phyloP scores from a whole-genome alignment of 2,329 filamentous ascomycete genomes.

The Ophiocordyceps camponoti-saundersi region DNA sequence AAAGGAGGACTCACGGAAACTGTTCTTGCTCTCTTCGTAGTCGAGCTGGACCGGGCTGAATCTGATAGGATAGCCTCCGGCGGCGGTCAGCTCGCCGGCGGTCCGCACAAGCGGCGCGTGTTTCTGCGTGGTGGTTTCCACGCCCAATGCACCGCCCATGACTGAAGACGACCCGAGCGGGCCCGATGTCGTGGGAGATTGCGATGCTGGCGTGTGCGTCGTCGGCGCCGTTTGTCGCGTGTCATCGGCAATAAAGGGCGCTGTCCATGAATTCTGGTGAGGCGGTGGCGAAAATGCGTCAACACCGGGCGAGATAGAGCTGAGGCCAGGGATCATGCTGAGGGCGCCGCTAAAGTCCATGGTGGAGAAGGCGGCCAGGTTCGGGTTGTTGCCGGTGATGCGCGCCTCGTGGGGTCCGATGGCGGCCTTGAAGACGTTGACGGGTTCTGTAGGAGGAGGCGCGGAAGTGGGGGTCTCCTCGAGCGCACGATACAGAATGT shows the following conservation, averaged over 20 bases:
- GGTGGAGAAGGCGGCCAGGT: slow-evolving; percentile 23
- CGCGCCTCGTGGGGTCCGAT: slow-evolving; percentile 27
- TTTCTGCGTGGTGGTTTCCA: slow-evolving; percentile 2
- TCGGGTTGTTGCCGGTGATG: slow-evolving; percentile 21
- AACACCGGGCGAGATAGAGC: slow-evolving; percentile 8
- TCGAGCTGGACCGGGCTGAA: slow-evolving; percentile 31
- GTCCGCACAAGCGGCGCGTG: background rate
- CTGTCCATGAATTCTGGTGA: slow-evolving; percentile 18
- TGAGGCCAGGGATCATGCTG: slow-evolving; percentile 29
- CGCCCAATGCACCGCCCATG: background rate
- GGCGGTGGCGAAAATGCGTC: slow-evolving; percentile 16
- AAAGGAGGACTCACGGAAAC: slow-evolving; percentile 27
- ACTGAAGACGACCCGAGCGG: slow-evolving; percentile 11
- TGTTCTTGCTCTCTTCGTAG: slow-evolving; percentile 30
- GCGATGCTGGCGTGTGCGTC: slow-evolving; percentile 10
- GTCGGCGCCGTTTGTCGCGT: slow-evolving; percentile 7
- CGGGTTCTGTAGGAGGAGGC: background rate
- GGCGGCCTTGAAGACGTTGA: slow-evolving; percentile 37
- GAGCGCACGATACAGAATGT: slow-evolving; percentile 63
- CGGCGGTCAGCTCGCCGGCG: slow-evolving; percentile 1
- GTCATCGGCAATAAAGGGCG: slow-evolving; percentile 11
- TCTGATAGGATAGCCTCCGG: slow-evolving; percentile 18
- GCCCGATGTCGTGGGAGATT: slow-evolving; percentile 12
- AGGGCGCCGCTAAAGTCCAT: slow-evolving; percentile 24
- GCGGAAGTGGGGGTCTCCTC: background rate